Evolutionary conservation across 2,329 filamentous ascomycete species (phyloP), one percentile per base, ranked within the genome.

Genomic region (Fusarium phyllophilum): DNA sequence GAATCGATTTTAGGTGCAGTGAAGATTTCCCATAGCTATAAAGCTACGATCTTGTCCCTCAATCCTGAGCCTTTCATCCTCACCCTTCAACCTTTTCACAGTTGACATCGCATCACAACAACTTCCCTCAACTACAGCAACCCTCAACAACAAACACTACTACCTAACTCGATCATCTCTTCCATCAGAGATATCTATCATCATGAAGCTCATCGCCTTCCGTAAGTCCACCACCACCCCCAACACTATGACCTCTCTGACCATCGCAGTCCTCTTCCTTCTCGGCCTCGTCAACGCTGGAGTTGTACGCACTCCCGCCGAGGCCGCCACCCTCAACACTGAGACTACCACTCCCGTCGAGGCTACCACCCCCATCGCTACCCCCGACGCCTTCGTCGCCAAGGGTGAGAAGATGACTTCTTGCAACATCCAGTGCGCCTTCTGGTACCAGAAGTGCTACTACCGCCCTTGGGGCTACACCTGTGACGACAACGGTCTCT

Each of bases 391-490:
- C 24, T 20, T 29, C 31, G 3, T 49, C 17, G 33, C 55, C 24
- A 46, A 49, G 55, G 55, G 24, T 18, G 54, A 56, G 7, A 44
- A 51, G 38, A 34, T 36, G 44, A 36, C 11, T 1, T 22, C 49
- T 3, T 51, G 65, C 39, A n/a, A n/a, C 38, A 51, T 67, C 29
- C 39, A 45, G 22, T 67, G 65, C 26, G 33, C 31, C n/a, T 29
- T 67, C 7, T 61, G 51, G 62, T 34, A 67, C 38, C n/a, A n/a
- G 14, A 46, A n/a, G 20, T 67, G 65, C 45, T 67, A 67, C 62
- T 49, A 42, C 9, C 45, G 44, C 18, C 62, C 62, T 13, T 67
- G 65, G 65, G n/a, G n/a, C 29, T 67, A 67, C 65, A 41, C n/a
- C 8, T 67, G 65, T 18, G 62, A 67, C 2, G 42, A 60, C 39